A percentile compares a stretch with the other conserved stretches of the same genome.
These are phyloP conservation scores for Pleurotus cornucopiae DNA, from an alignment of 768 basidiomycete genomes.

Conservation along the genomic window DNA sequence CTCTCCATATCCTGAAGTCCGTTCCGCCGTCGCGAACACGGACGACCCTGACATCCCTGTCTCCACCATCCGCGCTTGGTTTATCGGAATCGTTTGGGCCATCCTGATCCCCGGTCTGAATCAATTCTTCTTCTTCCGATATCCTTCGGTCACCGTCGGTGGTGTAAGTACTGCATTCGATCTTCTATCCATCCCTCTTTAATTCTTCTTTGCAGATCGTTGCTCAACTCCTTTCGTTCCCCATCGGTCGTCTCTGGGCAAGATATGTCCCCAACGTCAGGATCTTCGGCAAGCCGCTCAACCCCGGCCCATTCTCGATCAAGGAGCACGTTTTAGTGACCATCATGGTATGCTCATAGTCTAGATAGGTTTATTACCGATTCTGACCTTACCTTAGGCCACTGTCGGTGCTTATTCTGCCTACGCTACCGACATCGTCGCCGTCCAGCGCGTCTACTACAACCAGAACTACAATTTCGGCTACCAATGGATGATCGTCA, in stretches of 20 bases:
- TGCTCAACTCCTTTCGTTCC: constrained; percentile 67
- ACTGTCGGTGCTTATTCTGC: constrained; percentile 43
- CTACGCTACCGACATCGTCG: constrained; percentile 73
- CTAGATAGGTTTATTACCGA: constrained; percentile 15
- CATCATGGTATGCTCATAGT: neutral
- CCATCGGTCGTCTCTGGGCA: constrained; percentile 59
- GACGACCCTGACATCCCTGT: constrained; percentile 64
- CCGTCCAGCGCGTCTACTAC: constrained; percentile 75
- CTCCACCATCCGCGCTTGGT: constrained; percentile 64
- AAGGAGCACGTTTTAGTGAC: constrained; percentile 67
- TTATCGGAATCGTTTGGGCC: constrained; percentile 70
- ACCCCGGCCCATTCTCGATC: constrained; percentile 69
- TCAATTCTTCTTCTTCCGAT: constrained; percentile 77
- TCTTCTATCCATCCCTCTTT: constrained; percentile 12
- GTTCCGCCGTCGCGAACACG: constrained; percentile 54
- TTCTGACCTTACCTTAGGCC: constrained; percentile 36
- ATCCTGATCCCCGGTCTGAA: constrained; percentile 64
- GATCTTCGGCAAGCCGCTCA: constrained; percentile 48
- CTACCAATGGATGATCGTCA: constrained; percentile 76
- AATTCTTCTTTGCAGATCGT: constrained; percentile 38
- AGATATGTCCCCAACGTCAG: constrained; percentile 45
- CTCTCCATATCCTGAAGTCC: constrained; percentile 54
- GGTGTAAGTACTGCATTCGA: constrained; percentile 26
- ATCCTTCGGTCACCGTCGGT: constrained; percentile 60
- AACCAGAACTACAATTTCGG: constrained; percentile 56